Conservation (phyloP, 2,329 filamentous ascomycete species). For the Neophaeococcomyces aloes region DNA sequence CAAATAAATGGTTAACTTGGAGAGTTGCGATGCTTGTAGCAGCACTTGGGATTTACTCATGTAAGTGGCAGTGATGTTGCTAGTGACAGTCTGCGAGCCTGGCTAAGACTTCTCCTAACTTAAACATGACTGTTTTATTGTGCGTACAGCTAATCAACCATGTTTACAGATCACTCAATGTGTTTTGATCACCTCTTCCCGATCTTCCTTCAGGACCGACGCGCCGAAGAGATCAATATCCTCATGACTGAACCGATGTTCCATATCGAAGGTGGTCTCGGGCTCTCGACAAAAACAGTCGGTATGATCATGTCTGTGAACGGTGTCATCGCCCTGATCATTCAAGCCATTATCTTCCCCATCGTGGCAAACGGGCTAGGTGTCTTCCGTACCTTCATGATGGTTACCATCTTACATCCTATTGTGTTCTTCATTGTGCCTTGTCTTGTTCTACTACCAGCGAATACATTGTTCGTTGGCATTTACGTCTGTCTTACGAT, state of each 20-base stretch:
- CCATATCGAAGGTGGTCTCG: constrained; percentile 54
- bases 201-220: constrained; percentile 80
- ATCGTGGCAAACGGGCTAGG: constrained; percentile 53
- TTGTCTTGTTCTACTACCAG: constrained; percentile 52
- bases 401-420: constrained; percentile 57
- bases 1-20: constrained; percentile 45
- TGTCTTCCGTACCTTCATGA: constrained; percentile 55
- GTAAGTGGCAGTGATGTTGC: no score
- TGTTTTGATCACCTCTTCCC: constrained; percentile 84
- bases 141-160: not conserved
- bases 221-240: constrained; percentile 34
- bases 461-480: constrained; percentile 44
- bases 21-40: constrained; percentile 65
- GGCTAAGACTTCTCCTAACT: not conserved
- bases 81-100: not conserved
- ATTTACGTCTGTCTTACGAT: constrained; percentile 57
- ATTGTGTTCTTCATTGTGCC: constrained; percentile 59
- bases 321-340: constrained; percentile 59
- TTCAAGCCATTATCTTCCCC: constrained; percentile 63
- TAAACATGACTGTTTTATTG: not conserved
- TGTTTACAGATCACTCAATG: constrained; percentile 69
- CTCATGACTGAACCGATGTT: constrained; percentile 34
- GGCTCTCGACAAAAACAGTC: constrained; percentile 54
- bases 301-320: constrained; percentile 60
- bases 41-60: constrained; percentile 77